A percentile compares a stretch with the other conserved stretches of the same genome.
phyloP scores from a whole-genome alignment of 352 stramenopile genomes.

The Globisporangium apiculatum region DNA sequence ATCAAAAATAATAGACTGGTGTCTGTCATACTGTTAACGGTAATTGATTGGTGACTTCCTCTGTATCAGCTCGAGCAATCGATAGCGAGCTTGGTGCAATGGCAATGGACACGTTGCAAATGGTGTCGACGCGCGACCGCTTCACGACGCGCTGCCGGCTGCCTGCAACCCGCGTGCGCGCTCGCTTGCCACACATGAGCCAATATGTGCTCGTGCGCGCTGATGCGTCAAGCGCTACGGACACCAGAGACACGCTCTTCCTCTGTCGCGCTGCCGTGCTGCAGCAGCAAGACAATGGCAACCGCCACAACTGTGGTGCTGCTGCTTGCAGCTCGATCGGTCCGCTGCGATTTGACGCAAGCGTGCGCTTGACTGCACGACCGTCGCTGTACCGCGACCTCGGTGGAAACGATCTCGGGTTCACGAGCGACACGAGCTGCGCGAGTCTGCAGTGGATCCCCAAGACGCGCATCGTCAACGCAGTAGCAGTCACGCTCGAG shows the following conservation, averaged over 20 bases:
- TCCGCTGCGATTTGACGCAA: conserved; percentile 15
- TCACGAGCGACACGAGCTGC: conserved; percentile 5
- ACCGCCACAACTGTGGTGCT: not conserved
- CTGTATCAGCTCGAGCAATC: too few species aligned
- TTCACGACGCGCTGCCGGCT: conserved; percentile 61
- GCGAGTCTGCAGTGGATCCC: conserved; percentile 35
- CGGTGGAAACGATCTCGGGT: conserved; percentile 9
- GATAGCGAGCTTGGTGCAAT: too few species aligned
- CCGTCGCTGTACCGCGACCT: conserved; percentile 15
- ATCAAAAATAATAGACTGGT: too few species aligned
- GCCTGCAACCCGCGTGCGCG: conserved; percentile 21
- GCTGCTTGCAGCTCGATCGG: not conserved
- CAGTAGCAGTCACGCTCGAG: conserved; percentile 47
- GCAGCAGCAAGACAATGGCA: not conserved
- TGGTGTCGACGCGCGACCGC: conserved; percentile 15
- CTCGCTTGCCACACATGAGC: conserved; percentile 21
- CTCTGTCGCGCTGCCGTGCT: conserved; percentile 40
- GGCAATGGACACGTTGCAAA: too few species aligned
- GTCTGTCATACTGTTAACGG: too few species aligned
- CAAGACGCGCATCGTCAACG: conserved; percentile 24
- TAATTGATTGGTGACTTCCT: too few species aligned
- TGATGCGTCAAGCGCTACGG: not conserved
- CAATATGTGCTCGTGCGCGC: conserved; percentile 24
- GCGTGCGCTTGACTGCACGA: conserved; percentile 15
- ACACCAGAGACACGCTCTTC: conserved; percentile 8